Evolutionary conservation across 345 rosid genomes (phyloP).

Genomic region (Aquilaria yunnanensis): DNA sequence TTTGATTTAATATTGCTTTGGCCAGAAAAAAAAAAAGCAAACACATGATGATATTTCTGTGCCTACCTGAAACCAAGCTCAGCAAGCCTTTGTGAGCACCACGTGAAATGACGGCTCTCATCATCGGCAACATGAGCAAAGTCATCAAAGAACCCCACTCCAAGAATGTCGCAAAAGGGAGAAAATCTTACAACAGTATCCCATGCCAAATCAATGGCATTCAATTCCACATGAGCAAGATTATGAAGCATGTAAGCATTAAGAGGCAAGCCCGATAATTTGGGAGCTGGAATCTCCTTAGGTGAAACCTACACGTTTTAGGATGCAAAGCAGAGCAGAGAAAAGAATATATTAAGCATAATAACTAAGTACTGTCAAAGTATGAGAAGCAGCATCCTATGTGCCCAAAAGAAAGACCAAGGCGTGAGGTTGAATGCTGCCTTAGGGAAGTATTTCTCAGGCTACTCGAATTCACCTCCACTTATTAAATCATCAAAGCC

Average conservation of each 20-base stretch:
- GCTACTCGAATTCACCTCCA: too few relatives aligned
- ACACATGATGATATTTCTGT: neutral
- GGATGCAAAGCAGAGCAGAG: neutral
- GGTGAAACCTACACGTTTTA: slow-evolving; percentile 54
- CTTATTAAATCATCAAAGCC: too few relatives aligned
- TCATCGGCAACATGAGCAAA: slow-evolving; percentile 97
- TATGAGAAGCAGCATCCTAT: too few relatives aligned
- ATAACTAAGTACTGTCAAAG: too few relatives aligned
- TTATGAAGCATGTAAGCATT: slow-evolving; percentile 91
- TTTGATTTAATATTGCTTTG: neutral
- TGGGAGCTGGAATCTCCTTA: slow-evolving; percentile 64
- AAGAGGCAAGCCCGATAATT: slow-evolving; percentile 70
- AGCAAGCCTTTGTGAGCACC: slow-evolving; percentile 88
- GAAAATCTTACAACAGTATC: slow-evolving; percentile 91
- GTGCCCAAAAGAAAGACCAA: too few relatives aligned
- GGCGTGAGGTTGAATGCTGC: too few relatives aligned
- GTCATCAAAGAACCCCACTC: slow-evolving; percentile 74
- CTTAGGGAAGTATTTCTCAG: too few relatives aligned
- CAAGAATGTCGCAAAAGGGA: slow-evolving; percentile 50
- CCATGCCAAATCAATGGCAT: slow-evolving; percentile 98
- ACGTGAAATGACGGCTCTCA: slow-evolving; percentile 90
- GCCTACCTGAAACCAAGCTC: slow-evolving; percentile 88
- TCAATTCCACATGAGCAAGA: slow-evolving; percentile 92
- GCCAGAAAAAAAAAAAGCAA: neutral
- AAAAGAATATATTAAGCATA: neutral